Evolutionary conservation across 2,329 filamentous ascomycete genomes (phyloP), one percentile per base, ranked within the genome.

Genomic region (Didymella glomerata): DNA sequence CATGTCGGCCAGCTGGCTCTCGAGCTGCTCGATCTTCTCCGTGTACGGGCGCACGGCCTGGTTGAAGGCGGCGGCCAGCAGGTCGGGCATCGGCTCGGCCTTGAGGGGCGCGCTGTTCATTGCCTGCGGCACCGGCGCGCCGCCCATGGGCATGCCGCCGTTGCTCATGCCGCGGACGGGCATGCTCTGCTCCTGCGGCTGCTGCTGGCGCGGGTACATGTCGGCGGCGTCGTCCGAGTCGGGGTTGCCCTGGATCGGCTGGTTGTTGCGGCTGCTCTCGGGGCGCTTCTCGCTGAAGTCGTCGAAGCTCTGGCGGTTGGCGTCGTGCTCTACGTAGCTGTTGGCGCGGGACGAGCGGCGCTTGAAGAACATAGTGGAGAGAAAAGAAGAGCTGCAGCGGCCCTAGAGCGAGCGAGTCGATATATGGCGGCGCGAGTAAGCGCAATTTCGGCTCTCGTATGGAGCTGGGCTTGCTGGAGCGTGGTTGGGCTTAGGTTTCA

Each of bases 1-100:
- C 71, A 83, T 70, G 67, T 84, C 82, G 51, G 80, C 79, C 48
- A 84, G 75, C 75, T 84, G 81, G 59, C 69, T 76, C 74, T 84
- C 82, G 60, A 84, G 73, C 57, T 78, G 76, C 65, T 84, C 82
- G 51, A 84, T 82, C 74, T 83, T 81, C 52, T 83, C 82, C n/a
- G 76, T 79, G 70, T 84, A 83, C 10, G 82, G 82, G 45, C 80
- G 74, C 34, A 84, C 74, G 14, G 82, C 81, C 69, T 83, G 80
- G 67, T 84, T 83, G 79, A 84, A 85, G 53, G 82, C 82, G 53
- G 79, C 79, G 25, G 80, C 77, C 24, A 85, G 74, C 45, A 84
- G 77, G 67, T 85, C 82, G 13, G 82, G 82, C 67, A 81, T 78
- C 20, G 80, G 75, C 67, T 82, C 80, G 3, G 71, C 41, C 65